Conservation (phyloP, 768 basidiomycete species). For the Russula ochroleuca region DNA sequence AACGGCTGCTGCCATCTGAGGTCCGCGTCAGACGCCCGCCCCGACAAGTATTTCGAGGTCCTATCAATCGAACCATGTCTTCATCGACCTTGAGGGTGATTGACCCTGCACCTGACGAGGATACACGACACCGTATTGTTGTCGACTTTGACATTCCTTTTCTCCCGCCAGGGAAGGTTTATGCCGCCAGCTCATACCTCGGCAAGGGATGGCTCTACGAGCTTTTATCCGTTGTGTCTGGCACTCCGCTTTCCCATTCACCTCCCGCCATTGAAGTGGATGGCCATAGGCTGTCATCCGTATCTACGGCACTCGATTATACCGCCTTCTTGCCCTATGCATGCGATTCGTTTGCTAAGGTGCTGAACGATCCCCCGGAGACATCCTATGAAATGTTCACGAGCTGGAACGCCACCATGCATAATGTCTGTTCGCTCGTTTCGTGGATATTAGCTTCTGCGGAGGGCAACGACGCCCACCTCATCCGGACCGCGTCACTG, state of each 20-base stretch:
- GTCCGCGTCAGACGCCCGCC: not conserved
- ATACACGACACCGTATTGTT: slow-evolving; percentile 31
- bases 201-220: slow-evolving; percentile 58
- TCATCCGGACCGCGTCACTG: slow-evolving; percentile 22
- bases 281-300: slow-evolving; percentile 43
- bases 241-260: slow-evolving; percentile 29
- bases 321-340: slow-evolving; percentile 24
- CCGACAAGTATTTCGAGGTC: not conserved
- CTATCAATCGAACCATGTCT: not conserved
- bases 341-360: slow-evolving; percentile 29
- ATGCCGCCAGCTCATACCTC: slow-evolving; percentile 50
- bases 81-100: slow-evolving; percentile 7
- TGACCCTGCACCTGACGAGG: slow-evolving; percentile 6
- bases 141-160: slow-evolving; percentile 51
- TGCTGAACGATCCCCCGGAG: slow-evolving; percentile 47
- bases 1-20: slow-evolving; percentile 2
- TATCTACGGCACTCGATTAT: slow-evolving; percentile 45
- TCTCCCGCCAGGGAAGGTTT: slow-evolving; percentile 50
- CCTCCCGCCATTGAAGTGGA: slow-evolving; percentile 37
- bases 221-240: slow-evolving; percentile 42
- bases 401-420: slow-evolving; percentile 42
- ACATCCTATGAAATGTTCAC: slow-evolving; percentile 34
- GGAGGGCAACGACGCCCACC: not conserved
- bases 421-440: slow-evolving; percentile 31
- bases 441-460: slow-evolving; percentile 19